Evolutionary conservation across 805 yeast genomes (phyloP).

Genomic region (Metschnikowia reukaufii): DNA sequence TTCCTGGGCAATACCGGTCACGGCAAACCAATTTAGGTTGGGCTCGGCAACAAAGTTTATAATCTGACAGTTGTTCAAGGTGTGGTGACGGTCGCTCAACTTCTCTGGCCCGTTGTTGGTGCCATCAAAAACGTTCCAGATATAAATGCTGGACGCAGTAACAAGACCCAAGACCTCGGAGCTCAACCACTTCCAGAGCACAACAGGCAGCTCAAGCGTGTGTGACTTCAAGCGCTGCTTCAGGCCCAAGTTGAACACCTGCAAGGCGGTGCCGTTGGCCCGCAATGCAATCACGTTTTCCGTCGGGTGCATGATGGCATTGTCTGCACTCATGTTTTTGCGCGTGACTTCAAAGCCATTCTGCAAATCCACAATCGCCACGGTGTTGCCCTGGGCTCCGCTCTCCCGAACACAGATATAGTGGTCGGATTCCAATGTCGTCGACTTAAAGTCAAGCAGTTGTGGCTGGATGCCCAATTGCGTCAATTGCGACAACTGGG

Average conservation of each 20-base stretch:
- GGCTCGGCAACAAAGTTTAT: conserved; percentile 85
- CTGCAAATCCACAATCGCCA: conserved; percentile 85
- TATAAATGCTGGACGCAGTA: conserved; percentile 70
- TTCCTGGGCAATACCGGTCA: conserved; percentile 93
- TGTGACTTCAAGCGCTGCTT: conserved; percentile 88
- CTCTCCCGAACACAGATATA: conserved; percentile 81
- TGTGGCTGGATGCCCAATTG: conserved; percentile 80
- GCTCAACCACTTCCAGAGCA: conserved; percentile 93
- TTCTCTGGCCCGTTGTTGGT: conserved; percentile 75
- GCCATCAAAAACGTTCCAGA: conserved; percentile 83
- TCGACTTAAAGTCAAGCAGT: conserved; percentile 87
- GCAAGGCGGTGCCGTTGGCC: conserved; percentile 95
- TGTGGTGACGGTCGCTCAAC: conserved; percentile 80
- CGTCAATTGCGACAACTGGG: conserved; percentile 89
- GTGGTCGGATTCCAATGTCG: conserved; percentile 91
- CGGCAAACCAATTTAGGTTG: conserved; percentile 87
- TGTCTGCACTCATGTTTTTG: conserved; percentile 95
- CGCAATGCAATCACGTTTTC: conserved; percentile 87
- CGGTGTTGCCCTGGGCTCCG: conserved; percentile 69
- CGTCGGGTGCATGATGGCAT: conserved; percentile 94
- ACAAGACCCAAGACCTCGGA: conserved; percentile 76
- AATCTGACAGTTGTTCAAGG: conserved; percentile 77
- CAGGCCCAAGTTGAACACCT: conserved; percentile 83
- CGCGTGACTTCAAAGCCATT: conserved; percentile 78
- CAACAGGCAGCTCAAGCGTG: conserved; percentile 82